Base-by-base conservation (phyloP, 169 alveolate species). In the Plasmodium cynomolgi region DNA sequence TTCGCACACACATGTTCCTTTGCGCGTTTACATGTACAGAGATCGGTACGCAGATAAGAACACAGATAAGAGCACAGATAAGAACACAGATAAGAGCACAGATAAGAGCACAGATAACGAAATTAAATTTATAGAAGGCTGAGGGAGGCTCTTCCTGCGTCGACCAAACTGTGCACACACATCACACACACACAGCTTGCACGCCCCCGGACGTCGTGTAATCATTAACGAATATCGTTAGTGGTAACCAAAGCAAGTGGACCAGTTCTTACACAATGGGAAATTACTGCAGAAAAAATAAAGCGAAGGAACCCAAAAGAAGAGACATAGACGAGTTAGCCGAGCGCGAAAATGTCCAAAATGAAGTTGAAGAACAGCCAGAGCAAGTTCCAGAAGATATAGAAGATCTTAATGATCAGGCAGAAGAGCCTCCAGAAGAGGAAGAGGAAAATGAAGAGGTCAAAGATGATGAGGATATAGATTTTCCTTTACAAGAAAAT, bases 291-390 rank as follows among this genome's bases (percentile, higher is more conserved):
- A 82, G 81, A 83, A 93, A 93, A 68, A 94, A 84, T 90, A 92
- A 82, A 92, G 96, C 95, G n/a, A 96, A 92, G 86, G 91, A 90
- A 84, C 97, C 97, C 74, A 93, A 94, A 91, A 93, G 97, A 77
- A 93, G 92, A 72, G 95, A 96, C 41, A 95, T 96, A 47, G 84
- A 96, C 72, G 97, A 96, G 58, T 50, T 84, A 47, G 95, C 96
- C 3, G 96, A 81, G 50, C 71, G 84, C 39, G 81, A 86, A 80
- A 75, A 72, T 20, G 13, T 72, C 13, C 56, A 94, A 71, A 34
- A 71, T n/a, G 96, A 92, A 82, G 3, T 73, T 44, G 34, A 73
- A 33, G 81, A 84, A 54, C 47, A 29, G 37, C 29, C 62, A 80
- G 75, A 93, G 90, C 44, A 92, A 2, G 20, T 92, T 81, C 47